Evolutionary conservation across 345 rosid species (phyloP), one percentile per base, ranked within the genome.

Genomic region (Melaleuca alternifolia): DNA sequence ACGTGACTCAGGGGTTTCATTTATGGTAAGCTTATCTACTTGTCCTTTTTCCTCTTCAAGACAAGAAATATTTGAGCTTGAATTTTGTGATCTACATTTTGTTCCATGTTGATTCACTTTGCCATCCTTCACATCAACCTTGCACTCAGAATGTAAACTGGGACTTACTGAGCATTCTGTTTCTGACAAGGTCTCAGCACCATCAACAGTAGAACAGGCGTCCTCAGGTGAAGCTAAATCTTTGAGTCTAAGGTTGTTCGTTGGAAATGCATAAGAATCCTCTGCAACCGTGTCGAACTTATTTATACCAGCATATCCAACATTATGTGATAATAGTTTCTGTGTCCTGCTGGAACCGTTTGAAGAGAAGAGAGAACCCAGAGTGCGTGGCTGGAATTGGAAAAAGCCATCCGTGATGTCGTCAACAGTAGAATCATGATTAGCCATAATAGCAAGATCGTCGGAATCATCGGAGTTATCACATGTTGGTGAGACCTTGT

Each of bases 381-480:
- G 89, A 84, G 94, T 86, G n/a, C 85, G 92, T 24, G 97, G 99
- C 83, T 92, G 95, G 91, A 97, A 96, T 89, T 91, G 94, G 91
- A 97, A 96, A 89, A 92, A 93, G 52, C 97, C 96, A 75, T 91
- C 92, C 1, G 94, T 93, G 87, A 90, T 91, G 86, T 97, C 98
- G 11, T 96, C 98, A 54, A 89, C 86, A 82, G 85, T 86, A n/a
- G 91, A 85, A 82, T 92, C 94, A 71, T 92, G 94, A 88, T 93
- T 95, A 75, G 87, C 86, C 94, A 94, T 93, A 56, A 94, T 98
- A 10, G 95, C 91, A 85, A 95, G 92, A 88, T 95, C 99, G 71
- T 96, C 98, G 65, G 93, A 90, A 76, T 97, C 99, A 77, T 94
- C 98, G 2, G 94, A 95, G 88, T 91, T 90, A 87, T 94, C 96